These are phyloP conservation scores for Escovopsis sp. DNA, from an alignment of 2,329 filamentous ascomycete species.

Conservation along the genomic window DNA sequence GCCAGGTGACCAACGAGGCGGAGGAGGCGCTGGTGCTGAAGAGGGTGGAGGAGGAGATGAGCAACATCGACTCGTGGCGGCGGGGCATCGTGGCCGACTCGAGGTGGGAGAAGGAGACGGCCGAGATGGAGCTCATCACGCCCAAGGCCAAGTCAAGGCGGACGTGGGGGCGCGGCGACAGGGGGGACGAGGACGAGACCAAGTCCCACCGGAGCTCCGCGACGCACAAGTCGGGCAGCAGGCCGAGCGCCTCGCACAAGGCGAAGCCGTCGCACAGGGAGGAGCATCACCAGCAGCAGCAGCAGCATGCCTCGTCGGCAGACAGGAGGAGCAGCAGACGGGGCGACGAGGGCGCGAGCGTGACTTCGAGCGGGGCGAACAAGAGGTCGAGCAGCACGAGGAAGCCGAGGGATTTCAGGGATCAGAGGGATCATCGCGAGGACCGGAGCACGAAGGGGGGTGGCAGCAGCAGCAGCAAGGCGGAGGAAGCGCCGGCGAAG, in stretches of 20 bases:
- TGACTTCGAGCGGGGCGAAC: conserved; percentile 18
- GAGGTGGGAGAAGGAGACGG: conserved; percentile 26
- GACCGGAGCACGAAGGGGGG: no score
- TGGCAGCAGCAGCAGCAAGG: conserved; percentile 13
- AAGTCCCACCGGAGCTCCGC: conserved; percentile 20
- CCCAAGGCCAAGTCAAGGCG: conserved; percentile 25
- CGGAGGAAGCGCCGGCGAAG: conserved; percentile 19
- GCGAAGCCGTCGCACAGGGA: conserved; percentile 6
- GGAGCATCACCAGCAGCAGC: conserved; percentile 7
- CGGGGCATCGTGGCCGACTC: conserved; percentile 33
- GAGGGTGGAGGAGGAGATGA: conserved; percentile 42
- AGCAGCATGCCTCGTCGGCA: conserved; percentile 11
- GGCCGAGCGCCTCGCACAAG: conserved; percentile 14
- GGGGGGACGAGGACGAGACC: conserved; percentile 27
- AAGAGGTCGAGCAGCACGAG: conserved; percentile 17
- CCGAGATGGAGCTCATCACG: conserved; percentile 43
- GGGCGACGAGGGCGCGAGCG: conserved; percentile 17
- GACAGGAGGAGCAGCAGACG: conserved; percentile 8
- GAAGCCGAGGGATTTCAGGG: conserved; percentile 18
- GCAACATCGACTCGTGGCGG: conserved; percentile 43
- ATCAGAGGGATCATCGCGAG: conserved; percentile 7
- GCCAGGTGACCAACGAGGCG: conserved; percentile 20
- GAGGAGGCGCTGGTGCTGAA: conserved; percentile 44
- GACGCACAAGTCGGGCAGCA: conserved; percentile 15
- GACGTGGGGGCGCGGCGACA: conserved; percentile 14